phyloP scores from a whole-genome alignment of 768 basidiomycete species.

The Naematelia aurantialba region DNA sequence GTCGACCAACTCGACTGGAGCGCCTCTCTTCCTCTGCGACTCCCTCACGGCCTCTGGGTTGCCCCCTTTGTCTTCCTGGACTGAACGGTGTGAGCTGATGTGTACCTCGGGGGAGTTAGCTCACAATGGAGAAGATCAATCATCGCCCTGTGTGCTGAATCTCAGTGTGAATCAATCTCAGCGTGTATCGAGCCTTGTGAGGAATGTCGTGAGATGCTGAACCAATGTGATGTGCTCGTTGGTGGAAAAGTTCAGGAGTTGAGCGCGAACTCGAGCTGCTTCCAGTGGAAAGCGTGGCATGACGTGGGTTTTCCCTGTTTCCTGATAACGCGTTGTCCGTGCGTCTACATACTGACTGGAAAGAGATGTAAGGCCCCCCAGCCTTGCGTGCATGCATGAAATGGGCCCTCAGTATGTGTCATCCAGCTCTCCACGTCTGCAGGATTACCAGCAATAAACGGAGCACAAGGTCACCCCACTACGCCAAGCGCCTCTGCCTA shows the following conservation, averaged over 20 bases:
- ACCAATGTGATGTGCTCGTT: too few species aligned
- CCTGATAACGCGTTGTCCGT: background rate
- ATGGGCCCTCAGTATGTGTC: too few species aligned
- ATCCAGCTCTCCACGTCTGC: too few species aligned
- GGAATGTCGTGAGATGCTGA: background rate
- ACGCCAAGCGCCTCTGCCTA: slow-evolving; percentile 1
- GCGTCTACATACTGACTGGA: too few species aligned
- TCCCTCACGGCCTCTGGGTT: slow-evolving; percentile 84
- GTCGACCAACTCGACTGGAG: slow-evolving; percentile 86
- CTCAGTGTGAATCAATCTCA: background rate
- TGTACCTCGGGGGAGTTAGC: background rate
- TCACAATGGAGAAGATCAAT: slow-evolving; percentile 13
- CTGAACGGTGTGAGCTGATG: slow-evolving; percentile 21
- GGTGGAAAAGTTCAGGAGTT: too few species aligned
- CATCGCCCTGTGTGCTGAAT: slow-evolving; percentile 2
- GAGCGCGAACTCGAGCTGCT: too few species aligned
- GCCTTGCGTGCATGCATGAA: too few species aligned
- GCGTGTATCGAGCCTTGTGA: too few species aligned
- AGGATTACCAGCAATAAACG: too few species aligned
- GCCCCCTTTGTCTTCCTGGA: slow-evolving; percentile 61
- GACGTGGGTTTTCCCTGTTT: background rate
- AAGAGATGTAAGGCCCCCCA: too few species aligned
- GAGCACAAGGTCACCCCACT: too few species aligned
- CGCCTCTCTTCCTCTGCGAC: slow-evolving; percentile 86
- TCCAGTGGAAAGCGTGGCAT: too few species aligned